Evolutionary conservation across 805 yeast species (phyloP).

Genomic region (Saccharomycopsis schoenii): DNA sequence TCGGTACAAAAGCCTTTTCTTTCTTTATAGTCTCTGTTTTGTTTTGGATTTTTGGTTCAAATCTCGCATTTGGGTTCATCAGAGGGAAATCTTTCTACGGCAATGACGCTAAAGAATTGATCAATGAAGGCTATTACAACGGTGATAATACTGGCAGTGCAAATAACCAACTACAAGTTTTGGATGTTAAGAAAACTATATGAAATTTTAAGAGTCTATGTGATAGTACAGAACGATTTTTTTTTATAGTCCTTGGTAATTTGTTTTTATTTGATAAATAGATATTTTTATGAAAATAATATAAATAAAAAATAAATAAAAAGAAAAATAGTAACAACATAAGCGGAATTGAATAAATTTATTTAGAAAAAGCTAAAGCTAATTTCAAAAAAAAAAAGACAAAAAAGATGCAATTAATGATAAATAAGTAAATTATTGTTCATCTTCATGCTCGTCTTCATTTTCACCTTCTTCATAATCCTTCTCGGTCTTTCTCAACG

Average conservation of each 20-base stretch:
- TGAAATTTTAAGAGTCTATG: neutral
- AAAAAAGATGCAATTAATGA: neutral
- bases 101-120: neutral
- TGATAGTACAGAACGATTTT: neutral
- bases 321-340: neutral
- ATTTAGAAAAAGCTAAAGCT: neutral
- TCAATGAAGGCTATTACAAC: neutral
- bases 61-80: slow-evolving; percentile 57
- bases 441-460: slow-evolving; percentile 25
- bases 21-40: slow-evolving; percentile 3
- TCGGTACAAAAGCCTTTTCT: slow-evolving; percentile 47
- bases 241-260: neutral
- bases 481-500: slow-evolving; percentile 23
- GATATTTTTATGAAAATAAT: neutral
- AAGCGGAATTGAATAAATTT: no score
- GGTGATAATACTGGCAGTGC: neutral
- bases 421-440: neutral
- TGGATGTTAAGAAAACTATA: neutral
- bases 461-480: slow-evolving; percentile 23
- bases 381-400: neutral
- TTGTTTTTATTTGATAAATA: neutral
- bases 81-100: slow-evolving; percentile 41
- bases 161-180: neutral
- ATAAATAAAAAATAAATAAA: neutral
- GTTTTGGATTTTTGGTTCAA: slow-evolving; percentile 46